phyloP scores from a whole-genome alignment of 1,139 yeast species.

The Taiozyma sp. region DNA sequence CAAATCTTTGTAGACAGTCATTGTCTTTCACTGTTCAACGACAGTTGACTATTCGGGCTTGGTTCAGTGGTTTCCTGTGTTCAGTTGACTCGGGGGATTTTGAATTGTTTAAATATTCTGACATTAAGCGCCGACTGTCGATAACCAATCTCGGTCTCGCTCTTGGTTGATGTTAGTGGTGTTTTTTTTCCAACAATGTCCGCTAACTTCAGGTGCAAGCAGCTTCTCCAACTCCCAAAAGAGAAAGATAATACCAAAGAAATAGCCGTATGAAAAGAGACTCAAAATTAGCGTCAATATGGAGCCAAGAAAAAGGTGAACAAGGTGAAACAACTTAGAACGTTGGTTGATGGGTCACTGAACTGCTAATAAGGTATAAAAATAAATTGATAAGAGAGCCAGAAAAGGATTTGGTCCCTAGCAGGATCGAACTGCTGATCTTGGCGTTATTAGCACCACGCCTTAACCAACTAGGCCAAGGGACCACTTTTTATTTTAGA shows the following conservation, averaged over 20 bases:
- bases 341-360: background rate
- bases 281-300: background rate
- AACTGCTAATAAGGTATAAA: background rate
- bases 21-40: background rate
- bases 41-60: too few relatives aligned
- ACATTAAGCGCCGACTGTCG: background rate
- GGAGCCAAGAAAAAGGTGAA: background rate
- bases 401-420: slow-evolving; percentile 55
- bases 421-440: slow-evolving; percentile 88
- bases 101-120: background rate
- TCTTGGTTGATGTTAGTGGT: background rate
- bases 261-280: background rate
- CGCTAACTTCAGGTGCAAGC: background rate
- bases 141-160: background rate
- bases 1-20: slow-evolving; percentile 7
- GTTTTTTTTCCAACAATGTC: background rate
- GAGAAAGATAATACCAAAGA: background rate
- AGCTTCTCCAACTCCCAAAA: background rate
- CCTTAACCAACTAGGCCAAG: slow-evolving; percentile 91
- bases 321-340: background rate
- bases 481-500: slow-evolving; percentile 31
- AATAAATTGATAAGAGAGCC: background rate
- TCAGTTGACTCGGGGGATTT: background rate
- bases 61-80: too few relatives aligned
- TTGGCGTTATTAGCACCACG: slow-evolving; percentile 85